These are phyloP conservation scores for Raffaelea ambrosiae DNA, from an alignment of 2,329 filamentous ascomycete species.

Conservation along the genomic window DNA sequence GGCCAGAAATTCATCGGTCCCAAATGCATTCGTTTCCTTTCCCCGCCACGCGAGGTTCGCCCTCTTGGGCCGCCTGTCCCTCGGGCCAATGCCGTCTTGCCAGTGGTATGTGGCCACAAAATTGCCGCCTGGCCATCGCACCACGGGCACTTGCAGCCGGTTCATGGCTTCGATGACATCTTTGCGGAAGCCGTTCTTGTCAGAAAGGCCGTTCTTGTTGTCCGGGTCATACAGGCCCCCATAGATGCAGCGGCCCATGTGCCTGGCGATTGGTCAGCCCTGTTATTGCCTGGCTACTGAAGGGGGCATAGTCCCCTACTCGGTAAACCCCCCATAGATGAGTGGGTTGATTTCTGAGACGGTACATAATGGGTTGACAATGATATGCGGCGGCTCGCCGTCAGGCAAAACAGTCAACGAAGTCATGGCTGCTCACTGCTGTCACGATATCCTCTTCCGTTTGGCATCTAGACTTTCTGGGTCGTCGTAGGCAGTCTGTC, in stretches of 20 bases:
- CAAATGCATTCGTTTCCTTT: slow-evolving; percentile 54
- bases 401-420: no score
- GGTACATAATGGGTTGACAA: neutral
- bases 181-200: slow-evolving; percentile 65
- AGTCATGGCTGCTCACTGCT: no score
- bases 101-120: slow-evolving; percentile 82
- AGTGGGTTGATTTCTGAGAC: neutral
- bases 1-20: no score
- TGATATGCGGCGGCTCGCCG: no score
- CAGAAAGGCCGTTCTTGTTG: slow-evolving; percentile 53
- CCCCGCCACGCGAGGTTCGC: slow-evolving; percentile 75
- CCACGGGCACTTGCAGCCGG: slow-evolving; percentile 67
- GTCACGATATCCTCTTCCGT: no score
- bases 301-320: no score
- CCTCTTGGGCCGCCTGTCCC: slow-evolving; percentile 54
- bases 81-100: slow-evolving; percentile 71
- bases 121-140: slow-evolving; percentile 77
- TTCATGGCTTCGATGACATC: slow-evolving; percentile 68
- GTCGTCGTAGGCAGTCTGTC: no score
- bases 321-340: neutral
- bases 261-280: slow-evolving; percentile 34
- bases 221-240: slow-evolving; percentile 76
- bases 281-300: no score
- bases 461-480: no score
- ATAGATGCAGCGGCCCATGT: slow-evolving; percentile 86